Percentiles rank a stretch among this genome's conserved stretches.
phyloP scores from a whole-genome alignment of 2,329 filamentous ascomycete species.

The Pseudocercospora eumusae region DNA sequence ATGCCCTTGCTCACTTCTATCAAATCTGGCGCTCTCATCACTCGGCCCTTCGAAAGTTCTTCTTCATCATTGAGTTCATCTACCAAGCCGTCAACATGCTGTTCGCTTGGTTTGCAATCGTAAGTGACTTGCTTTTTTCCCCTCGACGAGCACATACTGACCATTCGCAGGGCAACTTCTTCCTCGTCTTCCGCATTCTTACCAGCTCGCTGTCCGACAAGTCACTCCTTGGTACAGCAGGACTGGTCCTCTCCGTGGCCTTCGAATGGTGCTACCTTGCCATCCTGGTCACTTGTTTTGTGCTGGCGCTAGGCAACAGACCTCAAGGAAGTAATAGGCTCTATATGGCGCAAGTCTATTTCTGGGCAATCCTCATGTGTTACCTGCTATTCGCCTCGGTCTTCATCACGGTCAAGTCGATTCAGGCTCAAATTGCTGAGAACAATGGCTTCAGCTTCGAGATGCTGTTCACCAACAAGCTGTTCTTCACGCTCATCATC shows the following conservation, averaged over 20 bases:
- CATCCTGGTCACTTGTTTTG: conserved; percentile 90
- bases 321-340: conserved; percentile 90
- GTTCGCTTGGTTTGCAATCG: conserved; percentile 97
- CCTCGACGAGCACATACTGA: neutral
- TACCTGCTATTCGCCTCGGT: conserved; percentile 94
- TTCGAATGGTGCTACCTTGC: conserved; percentile 97
- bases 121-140: conserved; percentile 38
- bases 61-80: conserved; percentile 87
- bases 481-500: conserved; percentile 92
- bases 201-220: conserved; percentile 76
- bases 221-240: conserved; percentile 71
- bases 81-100: conserved; percentile 97
- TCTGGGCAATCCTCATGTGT: conserved; percentile 95
- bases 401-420: conserved; percentile 87
- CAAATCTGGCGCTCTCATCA: conserved; percentile 94
- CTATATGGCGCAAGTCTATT: conserved; percentile 97
- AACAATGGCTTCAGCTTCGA: conserved; percentile 65
- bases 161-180: conserved; percentile 75
- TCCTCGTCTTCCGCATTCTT: conserved; percentile 95
- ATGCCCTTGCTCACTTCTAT: conserved; percentile 91
- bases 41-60: conserved; percentile 80
- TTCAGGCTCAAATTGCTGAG: conserved; percentile 68
- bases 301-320: conserved; percentile 89
- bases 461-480: conserved; percentile 78
- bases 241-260: conserved; percentile 78